Percentiles rank a stretch among this genome's conserved stretches.
Evolutionary conservation across 2,329 filamentous ascomycete species (phyloP).

Genomic region (Madurella mycetomatis): DNA sequence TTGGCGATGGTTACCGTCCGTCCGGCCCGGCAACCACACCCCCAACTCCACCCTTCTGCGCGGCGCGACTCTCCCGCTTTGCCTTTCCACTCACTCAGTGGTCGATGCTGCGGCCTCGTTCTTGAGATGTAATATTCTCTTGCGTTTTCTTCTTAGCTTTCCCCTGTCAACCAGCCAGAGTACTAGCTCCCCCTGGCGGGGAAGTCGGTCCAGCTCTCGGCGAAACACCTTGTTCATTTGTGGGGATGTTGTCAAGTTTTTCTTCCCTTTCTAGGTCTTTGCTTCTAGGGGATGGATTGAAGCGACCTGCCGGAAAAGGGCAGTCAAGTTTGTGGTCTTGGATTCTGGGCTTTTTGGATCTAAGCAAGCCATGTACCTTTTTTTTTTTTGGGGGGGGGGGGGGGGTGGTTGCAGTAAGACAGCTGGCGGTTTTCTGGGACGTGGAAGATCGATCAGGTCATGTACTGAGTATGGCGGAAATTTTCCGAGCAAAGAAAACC

Average conservation of each 20-base stretch:
- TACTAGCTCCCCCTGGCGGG: conserved; percentile 9
- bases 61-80: neutral
- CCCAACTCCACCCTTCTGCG: neutral
- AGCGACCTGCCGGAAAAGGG: neutral
- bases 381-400: neutral
- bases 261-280: neutral
- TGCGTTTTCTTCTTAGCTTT: conserved; percentile 3
- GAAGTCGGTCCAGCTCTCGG: conserved; percentile 9
- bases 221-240: neutral
- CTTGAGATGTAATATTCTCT: conserved; percentile 20
- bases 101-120: conserved; percentile 51
- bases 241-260: neutral
- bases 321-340: neutral
- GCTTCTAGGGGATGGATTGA: neutral
- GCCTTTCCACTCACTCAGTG: conserved; percentile 17
- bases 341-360: neutral
- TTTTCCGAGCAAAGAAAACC: no score
- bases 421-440: neutral
- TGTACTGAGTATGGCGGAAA: neutral
- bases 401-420: neutral
- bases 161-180: conserved; percentile 4
- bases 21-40: neutral
- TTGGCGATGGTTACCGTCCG: neutral
- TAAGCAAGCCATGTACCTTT: conserved; percentile 1
- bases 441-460: neutral